These are phyloP conservation scores for Babesia gibsoni DNA, from an alignment of 169 alveolate species.

Conservation along the genomic window DNA sequence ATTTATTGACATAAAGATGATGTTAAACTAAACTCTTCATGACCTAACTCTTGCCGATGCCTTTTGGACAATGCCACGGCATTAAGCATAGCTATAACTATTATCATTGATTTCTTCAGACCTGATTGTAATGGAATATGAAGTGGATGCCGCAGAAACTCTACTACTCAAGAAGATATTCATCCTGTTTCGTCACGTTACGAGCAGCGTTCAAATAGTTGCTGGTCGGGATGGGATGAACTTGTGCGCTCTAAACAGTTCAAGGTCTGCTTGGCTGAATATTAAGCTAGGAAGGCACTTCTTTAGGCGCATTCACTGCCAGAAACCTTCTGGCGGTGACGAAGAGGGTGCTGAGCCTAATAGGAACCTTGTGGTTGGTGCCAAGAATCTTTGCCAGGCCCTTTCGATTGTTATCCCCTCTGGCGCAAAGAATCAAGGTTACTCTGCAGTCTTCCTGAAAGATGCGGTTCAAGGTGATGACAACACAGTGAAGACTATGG, in stretches of 20 bases:
- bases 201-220: slow-evolving; percentile 42
- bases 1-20: too few relatives aligned
- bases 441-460: slow-evolving; percentile 41
- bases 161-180: slow-evolving; percentile 50
- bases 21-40: too few relatives aligned
- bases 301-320: slow-evolving; percentile 34
- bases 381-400: slow-evolving; percentile 62
- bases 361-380: slow-evolving; percentile 35
- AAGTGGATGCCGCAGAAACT: slow-evolving; percentile 45
- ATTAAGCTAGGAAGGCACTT: slow-evolving; percentile 49
- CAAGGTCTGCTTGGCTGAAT: slow-evolving; percentile 64
- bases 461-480: slow-evolving; percentile 35
- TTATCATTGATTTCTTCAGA: too few relatives aligned
- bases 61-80: too few relatives aligned
- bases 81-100: too few relatives aligned
- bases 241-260: slow-evolving; percentile 57
- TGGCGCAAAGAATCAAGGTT: slow-evolving; percentile 37
- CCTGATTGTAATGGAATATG: slow-evolving; percentile 60
- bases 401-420: slow-evolving; percentile 44
- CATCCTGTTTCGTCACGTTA: slow-evolving; percentile 54
- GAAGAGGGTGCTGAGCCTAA: not conserved
- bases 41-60: too few relatives aligned
- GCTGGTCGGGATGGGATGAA: slow-evolving; percentile 54
- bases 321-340: not conserved
- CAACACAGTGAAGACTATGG: slow-evolving; percentile 32